Percentiles rank a stretch among this genome's conserved stretches.
These are phyloP conservation scores for Glebionis coronaria DNA, from an alignment of 129 eudicot genomes.

Conservation along the genomic window DNA sequence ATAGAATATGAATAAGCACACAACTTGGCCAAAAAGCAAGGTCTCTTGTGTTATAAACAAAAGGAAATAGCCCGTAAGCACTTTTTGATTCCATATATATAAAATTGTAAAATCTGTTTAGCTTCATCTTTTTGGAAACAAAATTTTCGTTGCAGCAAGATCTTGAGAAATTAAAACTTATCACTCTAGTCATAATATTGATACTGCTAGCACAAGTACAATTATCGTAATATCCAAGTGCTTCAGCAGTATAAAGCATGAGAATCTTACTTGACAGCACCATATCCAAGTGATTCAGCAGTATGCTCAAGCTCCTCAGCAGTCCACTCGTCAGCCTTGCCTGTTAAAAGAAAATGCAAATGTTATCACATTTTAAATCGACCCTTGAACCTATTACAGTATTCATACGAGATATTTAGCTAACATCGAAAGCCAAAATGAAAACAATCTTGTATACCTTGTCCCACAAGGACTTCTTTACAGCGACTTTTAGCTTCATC, in stretches of 20 bases:
- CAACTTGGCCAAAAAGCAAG: neutral
- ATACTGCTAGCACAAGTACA: neutral
- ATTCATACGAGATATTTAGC: neutral
- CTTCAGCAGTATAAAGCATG: neutral
- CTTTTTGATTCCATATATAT: no score
- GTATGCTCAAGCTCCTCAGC: neutral
- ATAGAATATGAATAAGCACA: neutral
- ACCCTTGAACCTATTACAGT: neutral
- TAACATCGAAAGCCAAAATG: neutral
- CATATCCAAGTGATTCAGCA: neutral
- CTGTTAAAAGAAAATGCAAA: neutral
- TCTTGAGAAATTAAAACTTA: neutral
- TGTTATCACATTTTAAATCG: neutral
- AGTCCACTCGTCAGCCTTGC: slow-evolving; percentile 1
- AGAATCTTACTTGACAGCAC: no score
- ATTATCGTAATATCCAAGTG: neutral
- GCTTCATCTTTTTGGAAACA: no score
- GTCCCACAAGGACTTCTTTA: neutral
- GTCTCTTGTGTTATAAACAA: neutral
- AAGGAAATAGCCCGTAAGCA: neutral
- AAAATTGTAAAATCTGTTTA: no score
- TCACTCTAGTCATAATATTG: no score
- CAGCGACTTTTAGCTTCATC: neutral
- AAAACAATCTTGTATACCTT: neutral
- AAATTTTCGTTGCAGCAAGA: neutral